A percentile compares a stretch with the other conserved stretches of the same genome.
phyloP scores from a whole-genome alignment of 2,329 filamentous ascomycete genomes.

The Diaporthe sp. region DNA sequence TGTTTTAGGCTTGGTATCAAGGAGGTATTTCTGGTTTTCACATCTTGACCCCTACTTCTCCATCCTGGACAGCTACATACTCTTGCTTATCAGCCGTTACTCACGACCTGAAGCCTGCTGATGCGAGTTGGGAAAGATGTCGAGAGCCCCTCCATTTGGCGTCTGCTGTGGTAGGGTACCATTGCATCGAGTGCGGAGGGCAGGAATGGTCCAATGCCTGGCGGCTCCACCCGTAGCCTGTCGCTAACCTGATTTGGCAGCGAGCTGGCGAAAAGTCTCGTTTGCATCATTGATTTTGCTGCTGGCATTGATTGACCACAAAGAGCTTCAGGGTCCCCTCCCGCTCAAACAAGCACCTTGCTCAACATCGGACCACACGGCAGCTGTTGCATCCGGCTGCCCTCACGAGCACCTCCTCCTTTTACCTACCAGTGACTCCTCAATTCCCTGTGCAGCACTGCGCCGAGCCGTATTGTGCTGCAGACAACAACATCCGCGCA shows the following conservation, averaged over 20 bases:
- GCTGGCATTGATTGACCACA: background rate
- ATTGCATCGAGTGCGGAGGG: background rate
- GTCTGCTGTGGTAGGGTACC: background rate
- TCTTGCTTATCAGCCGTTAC: background rate
- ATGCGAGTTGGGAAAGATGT: background rate
- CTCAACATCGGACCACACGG: constrained; percentile 16
- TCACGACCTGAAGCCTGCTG: background rate
- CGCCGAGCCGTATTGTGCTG: background rate
- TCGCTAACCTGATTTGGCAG: constrained; percentile 25
- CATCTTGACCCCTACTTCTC: background rate
- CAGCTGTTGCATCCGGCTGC: constrained; percentile 24
- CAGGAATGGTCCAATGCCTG: background rate
- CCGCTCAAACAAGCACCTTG: background rate
- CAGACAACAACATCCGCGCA: background rate
- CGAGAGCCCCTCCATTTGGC: background rate
- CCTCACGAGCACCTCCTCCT: background rate
- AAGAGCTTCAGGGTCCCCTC: constrained; percentile 28
- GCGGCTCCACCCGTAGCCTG: constrained; percentile 3
- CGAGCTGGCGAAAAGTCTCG: constrained; percentile 32
- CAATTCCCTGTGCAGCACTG: background rate
- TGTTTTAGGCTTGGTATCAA: constrained; percentile 14
- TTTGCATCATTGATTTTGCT: constrained; percentile 29
- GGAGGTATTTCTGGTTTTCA: background rate
- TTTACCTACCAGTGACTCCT: background rate
- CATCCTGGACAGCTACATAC: background rate